Conservation (phyloP, 805 yeast genomes). For the Yueomyces sinensis region DNA sequence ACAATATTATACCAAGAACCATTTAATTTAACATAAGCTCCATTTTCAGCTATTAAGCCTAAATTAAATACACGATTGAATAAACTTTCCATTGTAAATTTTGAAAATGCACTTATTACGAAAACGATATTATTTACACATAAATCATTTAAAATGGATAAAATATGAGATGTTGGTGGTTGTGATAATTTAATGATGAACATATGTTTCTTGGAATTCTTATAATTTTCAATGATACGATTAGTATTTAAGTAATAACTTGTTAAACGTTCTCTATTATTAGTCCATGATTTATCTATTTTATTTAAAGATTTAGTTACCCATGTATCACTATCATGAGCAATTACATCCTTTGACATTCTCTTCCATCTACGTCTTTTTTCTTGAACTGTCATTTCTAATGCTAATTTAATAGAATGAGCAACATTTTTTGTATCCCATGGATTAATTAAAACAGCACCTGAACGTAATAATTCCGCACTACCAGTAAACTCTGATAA, state of each 20-base stretch:
- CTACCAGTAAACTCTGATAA: constrained; percentile 93
- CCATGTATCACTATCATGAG: constrained; percentile 70
- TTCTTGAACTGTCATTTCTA: constrained; percentile 52
- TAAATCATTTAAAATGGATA: constrained; percentile 46
- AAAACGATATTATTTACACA: constrained; percentile 57
- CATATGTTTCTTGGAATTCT: constrained; percentile 25
- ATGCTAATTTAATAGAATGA: constrained; percentile 45
- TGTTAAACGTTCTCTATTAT: constrained; percentile 29
- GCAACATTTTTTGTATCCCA: constrained; percentile 70
- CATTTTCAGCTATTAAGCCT: constrained; percentile 85
- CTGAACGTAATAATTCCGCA: constrained; percentile 58
- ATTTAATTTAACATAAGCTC: constrained; percentile 58
- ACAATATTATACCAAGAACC: constrained; percentile 50
- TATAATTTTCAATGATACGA: constrained; percentile 20
- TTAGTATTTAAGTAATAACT: constrained; percentile 22
- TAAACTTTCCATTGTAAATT: constrained; percentile 50
- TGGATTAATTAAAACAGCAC: constrained; percentile 75
- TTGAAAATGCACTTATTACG: constrained; percentile 51
- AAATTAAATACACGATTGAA: constrained; percentile 55
- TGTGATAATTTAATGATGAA: constrained; percentile 35
- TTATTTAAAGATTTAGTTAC: constrained; percentile 39
- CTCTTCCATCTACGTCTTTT: constrained; percentile 47
- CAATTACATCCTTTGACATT: constrained; percentile 43
- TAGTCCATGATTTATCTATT: constrained; percentile 40
- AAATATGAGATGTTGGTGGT: constrained; percentile 49